Percentiles rank a stretch among this genome's conserved stretches.
Conservation (phyloP, 805 yeast genomes). For the Zygoascus flipseniorum region DNA sequence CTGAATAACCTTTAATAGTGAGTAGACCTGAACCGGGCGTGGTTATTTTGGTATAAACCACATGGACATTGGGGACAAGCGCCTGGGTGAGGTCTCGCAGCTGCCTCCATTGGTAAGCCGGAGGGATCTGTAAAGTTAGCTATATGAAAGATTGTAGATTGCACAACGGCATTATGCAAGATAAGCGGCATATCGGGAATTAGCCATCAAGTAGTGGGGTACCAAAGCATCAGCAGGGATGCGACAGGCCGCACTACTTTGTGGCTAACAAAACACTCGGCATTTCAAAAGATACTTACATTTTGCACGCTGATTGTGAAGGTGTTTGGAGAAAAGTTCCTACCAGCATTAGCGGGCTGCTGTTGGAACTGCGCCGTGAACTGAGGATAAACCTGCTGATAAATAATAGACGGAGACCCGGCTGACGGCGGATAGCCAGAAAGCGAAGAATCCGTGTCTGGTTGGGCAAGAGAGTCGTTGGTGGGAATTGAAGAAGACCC, state of each 20-base stretch:
- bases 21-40: conserved; percentile 13
- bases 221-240: too few species aligned
- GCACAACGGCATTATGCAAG: not conserved
- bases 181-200: not conserved
- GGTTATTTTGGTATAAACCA: conserved; percentile 12
- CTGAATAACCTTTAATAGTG: conserved; percentile 11
- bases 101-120: conserved; percentile 27
- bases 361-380: not conserved
- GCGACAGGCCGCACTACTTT: too few species aligned
- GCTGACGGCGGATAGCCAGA: not conserved
- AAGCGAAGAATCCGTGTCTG: not conserved
- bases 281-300: not conserved
- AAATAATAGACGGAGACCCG: not conserved
- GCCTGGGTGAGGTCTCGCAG: conserved; percentile 10
- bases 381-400: not conserved
- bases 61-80: conserved; percentile 7
- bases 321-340: not conserved
- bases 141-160: not conserved
- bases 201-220: too few species aligned
- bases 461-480: not conserved
- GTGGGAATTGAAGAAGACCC: not conserved
- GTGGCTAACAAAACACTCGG: too few species aligned
- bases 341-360: not conserved
- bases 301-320: not conserved
- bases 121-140: conserved; percentile 6